Evolutionary conservation across 2,329 filamentous ascomycete genomes (phyloP).

Genomic region (Xylaria sp.): DNA sequence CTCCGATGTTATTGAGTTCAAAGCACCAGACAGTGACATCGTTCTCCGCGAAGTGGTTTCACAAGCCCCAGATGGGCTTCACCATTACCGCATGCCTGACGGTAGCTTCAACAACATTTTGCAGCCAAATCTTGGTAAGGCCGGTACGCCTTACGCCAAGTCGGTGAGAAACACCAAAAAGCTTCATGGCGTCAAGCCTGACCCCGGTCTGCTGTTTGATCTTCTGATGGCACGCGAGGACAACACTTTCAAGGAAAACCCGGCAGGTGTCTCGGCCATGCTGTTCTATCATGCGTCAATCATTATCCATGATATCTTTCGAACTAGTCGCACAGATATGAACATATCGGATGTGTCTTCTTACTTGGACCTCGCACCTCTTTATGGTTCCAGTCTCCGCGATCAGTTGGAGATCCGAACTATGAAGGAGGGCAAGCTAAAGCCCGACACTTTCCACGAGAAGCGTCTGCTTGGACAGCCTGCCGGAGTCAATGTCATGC

Average conservation of each 20-base stretch:
- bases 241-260: slow-evolving; percentile 68
- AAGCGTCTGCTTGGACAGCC: slow-evolving; percentile 73
- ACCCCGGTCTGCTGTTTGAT: slow-evolving; percentile 75
- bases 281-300: slow-evolving; percentile 81
- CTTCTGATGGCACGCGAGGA: slow-evolving; percentile 69
- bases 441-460: slow-evolving; percentile 77
- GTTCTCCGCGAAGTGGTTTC: slow-evolving; percentile 53
- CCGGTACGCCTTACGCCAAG: slow-evolving; percentile 75
- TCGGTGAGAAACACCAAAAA: slow-evolving; percentile 68
- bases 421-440: slow-evolving; percentile 73
- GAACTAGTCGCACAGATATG: slow-evolving; percentile 71
- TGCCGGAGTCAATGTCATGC: slow-evolving; percentile 72
- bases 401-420: slow-evolving; percentile 73
- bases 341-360: slow-evolving; percentile 76
- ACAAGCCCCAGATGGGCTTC: slow-evolving; percentile 51
- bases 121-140: slow-evolving; percentile 71
- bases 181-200: slow-evolving; percentile 70
- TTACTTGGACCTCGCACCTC: slow-evolving; percentile 77
- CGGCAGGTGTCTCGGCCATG: slow-evolving; percentile 78
- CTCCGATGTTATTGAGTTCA: slow-evolving; percentile 54
- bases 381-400: slow-evolving; percentile 75
- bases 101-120: slow-evolving; percentile 66
- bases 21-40: slow-evolving; percentile 53
- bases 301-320: slow-evolving; percentile 71
- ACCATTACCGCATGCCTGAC: slow-evolving; percentile 53